Evolutionary conservation across 129 eudicot species (phyloP).

Genomic region (Oenanthe sinensis): DNA sequence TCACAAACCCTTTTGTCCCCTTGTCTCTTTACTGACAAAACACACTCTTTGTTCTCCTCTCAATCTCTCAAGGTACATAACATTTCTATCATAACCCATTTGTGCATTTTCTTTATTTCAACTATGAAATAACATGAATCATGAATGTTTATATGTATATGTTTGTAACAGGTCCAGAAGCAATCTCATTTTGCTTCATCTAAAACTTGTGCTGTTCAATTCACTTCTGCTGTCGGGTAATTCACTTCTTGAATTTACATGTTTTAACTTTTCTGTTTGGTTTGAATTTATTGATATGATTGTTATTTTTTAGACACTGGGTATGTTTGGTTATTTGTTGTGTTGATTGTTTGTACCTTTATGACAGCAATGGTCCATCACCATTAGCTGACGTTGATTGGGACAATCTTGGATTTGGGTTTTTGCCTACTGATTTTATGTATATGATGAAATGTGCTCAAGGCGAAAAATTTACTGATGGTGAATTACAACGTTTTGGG

Average conservation of each 20-base stretch:
- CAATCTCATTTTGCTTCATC: not conserved
- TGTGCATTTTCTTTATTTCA: not conserved
- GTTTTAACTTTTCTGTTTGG: not conserved
- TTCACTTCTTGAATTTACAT: not conserved
- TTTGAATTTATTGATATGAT: not conserved
- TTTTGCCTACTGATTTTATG: constrained; percentile 71
- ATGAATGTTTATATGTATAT: not conserved
- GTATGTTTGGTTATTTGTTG: not conserved
- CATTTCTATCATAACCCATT: not conserved
- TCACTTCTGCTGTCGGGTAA: not conserved
- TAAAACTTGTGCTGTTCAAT: not conserved
- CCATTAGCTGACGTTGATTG: constrained; percentile 60
- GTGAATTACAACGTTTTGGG: constrained; percentile 69
- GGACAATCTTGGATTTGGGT: constrained; percentile 81
- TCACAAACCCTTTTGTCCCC: constrained; percentile 15
- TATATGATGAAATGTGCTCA: constrained; percentile 56
- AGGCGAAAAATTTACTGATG: constrained; percentile 51
- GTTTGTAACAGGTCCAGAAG: not conserved
- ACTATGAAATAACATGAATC: not conserved
- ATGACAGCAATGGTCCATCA: constrained; percentile 23
- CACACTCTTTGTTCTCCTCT: constrained; percentile 5
- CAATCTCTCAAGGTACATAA: constrained; percentile 18
- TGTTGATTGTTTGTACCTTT: constrained; percentile 7
- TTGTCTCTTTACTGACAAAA: constrained; percentile 5
- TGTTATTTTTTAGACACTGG: not conserved